Base-by-base conservation (phyloP, 441 rosid species). In the California macrophylla region DNA sequence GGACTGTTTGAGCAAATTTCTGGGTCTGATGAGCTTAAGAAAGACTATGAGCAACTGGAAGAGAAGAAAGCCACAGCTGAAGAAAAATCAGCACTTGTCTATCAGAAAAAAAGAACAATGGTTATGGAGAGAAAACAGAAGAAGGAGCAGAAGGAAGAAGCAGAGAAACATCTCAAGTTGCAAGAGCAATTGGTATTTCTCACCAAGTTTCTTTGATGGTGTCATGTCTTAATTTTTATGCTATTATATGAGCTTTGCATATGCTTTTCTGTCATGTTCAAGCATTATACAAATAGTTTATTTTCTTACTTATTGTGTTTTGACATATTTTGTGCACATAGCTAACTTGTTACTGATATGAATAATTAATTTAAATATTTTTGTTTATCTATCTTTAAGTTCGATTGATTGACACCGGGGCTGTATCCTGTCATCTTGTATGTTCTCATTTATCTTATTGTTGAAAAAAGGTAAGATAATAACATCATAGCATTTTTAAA, bases 61-160 rank as follows among this genome's bases (percentile, higher is more conserved):
- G 93, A 77, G 66, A 81, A 82, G 81, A 95, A 92, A 73, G 93
- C 83, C 21, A 73, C 45, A 25, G 99, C 99, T 23, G 98, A 92
- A 78, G 95, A 90, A 74, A 95, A 86, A 72, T 84, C 96, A 34
- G 95, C 92, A 0, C 88, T 89, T 80, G 79, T 79, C 38, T 92
- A 87, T 78, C 97, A 90, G 87, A 90, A 86, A 68, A 95, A 95
- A 82, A 87, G 87, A 82, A 88, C 96, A 0, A 67, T 92, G 12
- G 92, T 86, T 13, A 66, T 79, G 72, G 99, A 95, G 85, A 87
- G 97, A 86, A 95, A 95, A 82, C 93, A 88, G 76, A 95, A 95
- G 88, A 95, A 95, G 82, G 97, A 87, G 68, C 99, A 94, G 79
- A 94, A 94, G 84, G 99, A 92, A 84, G 99, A 94, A 85, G 99